phyloP scores from a whole-genome alignment of 1,284 basidiomycete species.

The Calocybe gambosa region DNA sequence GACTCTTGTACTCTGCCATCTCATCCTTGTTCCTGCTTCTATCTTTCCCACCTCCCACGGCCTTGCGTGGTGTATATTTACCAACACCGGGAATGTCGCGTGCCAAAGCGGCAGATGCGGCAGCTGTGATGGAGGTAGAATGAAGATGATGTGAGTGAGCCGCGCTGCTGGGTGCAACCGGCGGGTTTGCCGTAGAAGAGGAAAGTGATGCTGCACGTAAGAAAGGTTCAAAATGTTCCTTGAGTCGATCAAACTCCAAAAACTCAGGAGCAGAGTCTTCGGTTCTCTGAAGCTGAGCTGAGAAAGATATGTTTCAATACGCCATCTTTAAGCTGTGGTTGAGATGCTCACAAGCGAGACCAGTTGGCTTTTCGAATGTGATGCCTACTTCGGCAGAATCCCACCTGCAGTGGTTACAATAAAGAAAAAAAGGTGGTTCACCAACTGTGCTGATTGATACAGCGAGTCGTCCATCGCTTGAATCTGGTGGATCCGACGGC shows the following conservation, averaged over 20 bases:
- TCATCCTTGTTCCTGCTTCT: conserved; percentile 65
- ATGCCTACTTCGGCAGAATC: conserved; percentile 88
- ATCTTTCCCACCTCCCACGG: conserved; percentile 41
- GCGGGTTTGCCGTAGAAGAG: conserved; percentile 45
- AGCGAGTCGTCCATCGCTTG: conserved; percentile 45
- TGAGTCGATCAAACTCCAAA: conserved; percentile 85
- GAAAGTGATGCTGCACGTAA: conserved; percentile 69
- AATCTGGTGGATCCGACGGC: conserved; percentile 76
- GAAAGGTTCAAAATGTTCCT: conserved; percentile 92
- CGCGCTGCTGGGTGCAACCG: conserved; percentile 36
- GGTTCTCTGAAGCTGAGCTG: conserved; percentile 84
- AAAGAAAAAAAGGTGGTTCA: conserved; percentile 85
- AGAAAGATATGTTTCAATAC: conserved; percentile 1
- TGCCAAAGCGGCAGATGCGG: conserved; percentile 76
- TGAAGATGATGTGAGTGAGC: conserved; percentile 62
- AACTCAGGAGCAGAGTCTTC: conserved; percentile 82
- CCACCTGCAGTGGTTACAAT: conserved; percentile 93
- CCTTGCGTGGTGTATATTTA: conserved; percentile 59
- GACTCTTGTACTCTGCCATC: conserved; percentile 65
- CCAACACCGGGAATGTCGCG: conserved; percentile 74
- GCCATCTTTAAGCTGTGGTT: neutral
- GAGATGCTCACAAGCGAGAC: conserved; percentile 68
- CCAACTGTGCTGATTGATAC: conserved; percentile 54
- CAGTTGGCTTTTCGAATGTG: conserved; percentile 94
- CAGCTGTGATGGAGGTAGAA: conserved; percentile 76